Base-by-base conservation (phyloP, 169 alveolate genomes). In the Plasmodium falciparum region DNA sequence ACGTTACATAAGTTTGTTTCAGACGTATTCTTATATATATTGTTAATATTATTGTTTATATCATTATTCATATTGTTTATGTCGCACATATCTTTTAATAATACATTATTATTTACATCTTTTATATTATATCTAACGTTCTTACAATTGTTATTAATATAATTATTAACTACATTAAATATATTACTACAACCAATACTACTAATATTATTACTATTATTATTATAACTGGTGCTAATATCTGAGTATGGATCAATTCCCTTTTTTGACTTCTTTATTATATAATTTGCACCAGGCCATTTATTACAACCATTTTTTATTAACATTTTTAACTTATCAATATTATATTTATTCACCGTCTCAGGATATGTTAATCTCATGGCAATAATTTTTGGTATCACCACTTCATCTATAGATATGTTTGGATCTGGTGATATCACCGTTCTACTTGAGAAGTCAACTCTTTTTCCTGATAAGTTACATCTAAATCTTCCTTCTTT, bases 401-500 rank as follows among this genome's bases (percentile, higher is more conserved):
- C 99, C 26, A 99, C 99, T 91, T 99, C 98, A 91, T 97, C 99
- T 13, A 99, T 97, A 3, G 95, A 97, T 33, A 98, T 97, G 93
- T 99, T 99, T 33, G 99, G 99, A 88, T 99, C 99, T 2, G 99
- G 99, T 1, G 99, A 98, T 45, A 99, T 99, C 39, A 99, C 99
- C 11, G 99, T 98, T 70, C 99, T 93, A 29, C 99, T 99, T 2
- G 99, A 97, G 93, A 97, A 99, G 89, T 99, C 99, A n/a, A 98
- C 99, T 88, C 99, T 97, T 90, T 99, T 99, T 24, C 99, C 99
- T 15, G 98, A 97, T 73, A 99, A 92, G 93, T 99, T 98, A n/a
- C 99, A 99, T 88, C 99, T 96, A 76, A 99, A 98, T 78, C 99
- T 96, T 1, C 99, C 99, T 70, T 97, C 99, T 93, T 99, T 99